Conservation (phyloP, 164 flowering plant genomes). For the Nymphaea thermarum region DNA sequence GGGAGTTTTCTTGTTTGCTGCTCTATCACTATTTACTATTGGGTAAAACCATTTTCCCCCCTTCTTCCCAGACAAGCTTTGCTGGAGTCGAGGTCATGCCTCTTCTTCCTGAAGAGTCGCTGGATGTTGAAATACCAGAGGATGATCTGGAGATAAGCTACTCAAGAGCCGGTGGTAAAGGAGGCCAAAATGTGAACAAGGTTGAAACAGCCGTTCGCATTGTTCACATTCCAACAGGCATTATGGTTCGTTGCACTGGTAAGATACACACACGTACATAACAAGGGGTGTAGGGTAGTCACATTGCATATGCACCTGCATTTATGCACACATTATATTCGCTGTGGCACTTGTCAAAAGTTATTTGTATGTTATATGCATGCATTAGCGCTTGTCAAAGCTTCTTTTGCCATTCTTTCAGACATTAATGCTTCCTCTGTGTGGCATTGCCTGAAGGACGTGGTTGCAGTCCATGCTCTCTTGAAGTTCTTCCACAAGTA, state of each 20-base stretch:
- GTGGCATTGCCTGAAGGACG: no score
- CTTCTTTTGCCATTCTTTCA: no score
- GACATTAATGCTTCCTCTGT: no score
- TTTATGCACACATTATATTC: no score
- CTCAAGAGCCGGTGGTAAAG: slow-evolving; percentile 92
- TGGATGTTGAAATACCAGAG: slow-evolving; percentile 80
- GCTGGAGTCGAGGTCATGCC: slow-evolving; percentile 98
- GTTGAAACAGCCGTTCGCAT: slow-evolving; percentile 97
- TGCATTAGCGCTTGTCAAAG: no score
- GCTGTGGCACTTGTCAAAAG: no score
- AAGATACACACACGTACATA: background rate
- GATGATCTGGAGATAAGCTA: slow-evolving; percentile 85
- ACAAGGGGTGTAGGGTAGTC: no score
- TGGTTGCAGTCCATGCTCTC: no score
- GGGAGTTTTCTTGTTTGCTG: background rate
- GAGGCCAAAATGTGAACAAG: slow-evolving; percentile 98
- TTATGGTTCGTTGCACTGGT: slow-evolving; percentile 91
- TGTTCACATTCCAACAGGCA: slow-evolving; percentile 92
- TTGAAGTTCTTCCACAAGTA: no score
- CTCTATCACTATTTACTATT: background rate
- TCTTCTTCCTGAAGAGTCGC: slow-evolving; percentile 84
- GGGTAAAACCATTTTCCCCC: background rate
- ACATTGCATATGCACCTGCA: no score
- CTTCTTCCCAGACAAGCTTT: slow-evolving; percentile 72
- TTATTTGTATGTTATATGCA: no score